These are phyloP conservation scores for Endotrypanum monterogeii DNA, from an alignment of 208 protist genomes.

Conservation along the genomic window DNA sequence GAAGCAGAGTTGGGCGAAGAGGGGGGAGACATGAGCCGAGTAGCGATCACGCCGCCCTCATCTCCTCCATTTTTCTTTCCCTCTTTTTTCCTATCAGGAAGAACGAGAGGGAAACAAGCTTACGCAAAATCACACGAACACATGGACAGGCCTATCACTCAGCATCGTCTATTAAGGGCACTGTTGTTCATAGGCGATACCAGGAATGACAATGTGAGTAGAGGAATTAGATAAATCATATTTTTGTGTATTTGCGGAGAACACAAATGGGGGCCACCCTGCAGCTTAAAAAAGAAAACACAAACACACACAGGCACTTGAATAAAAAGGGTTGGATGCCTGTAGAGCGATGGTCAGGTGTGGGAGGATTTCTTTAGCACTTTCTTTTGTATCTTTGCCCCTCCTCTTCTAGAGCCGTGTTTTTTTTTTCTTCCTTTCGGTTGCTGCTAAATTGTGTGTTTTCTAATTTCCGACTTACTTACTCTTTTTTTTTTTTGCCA, in stretches of 20 bases:
- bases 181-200: not conserved
- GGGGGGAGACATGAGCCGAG: too few relatives aligned
- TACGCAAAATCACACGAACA: conserved; percentile 12
- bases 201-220: not conserved
- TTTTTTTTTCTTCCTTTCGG: conserved; percentile 22
- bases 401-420: not conserved
- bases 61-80: not conserved
- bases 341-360: not conserved
- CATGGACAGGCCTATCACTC: not conserved
- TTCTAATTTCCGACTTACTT: not conserved
- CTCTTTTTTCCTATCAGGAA: not conserved
- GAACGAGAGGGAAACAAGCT: not conserved
- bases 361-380: not conserved
- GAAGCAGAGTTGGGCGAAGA: too few relatives aligned
- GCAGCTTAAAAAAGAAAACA: not conserved
- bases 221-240: not conserved
- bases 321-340: not conserved
- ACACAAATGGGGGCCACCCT: not conserved
- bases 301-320: not conserved
- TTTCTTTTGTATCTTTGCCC: not conserved
- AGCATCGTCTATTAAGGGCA: not conserved
- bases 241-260: not conserved
- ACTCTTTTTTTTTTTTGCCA: not conserved
- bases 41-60: too few relatives aligned
- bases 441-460: conserved; percentile 1